phyloP scores from a whole-genome alignment of 495 filamentous ascomycete genomes.

The Penicillium herquei region DNA sequence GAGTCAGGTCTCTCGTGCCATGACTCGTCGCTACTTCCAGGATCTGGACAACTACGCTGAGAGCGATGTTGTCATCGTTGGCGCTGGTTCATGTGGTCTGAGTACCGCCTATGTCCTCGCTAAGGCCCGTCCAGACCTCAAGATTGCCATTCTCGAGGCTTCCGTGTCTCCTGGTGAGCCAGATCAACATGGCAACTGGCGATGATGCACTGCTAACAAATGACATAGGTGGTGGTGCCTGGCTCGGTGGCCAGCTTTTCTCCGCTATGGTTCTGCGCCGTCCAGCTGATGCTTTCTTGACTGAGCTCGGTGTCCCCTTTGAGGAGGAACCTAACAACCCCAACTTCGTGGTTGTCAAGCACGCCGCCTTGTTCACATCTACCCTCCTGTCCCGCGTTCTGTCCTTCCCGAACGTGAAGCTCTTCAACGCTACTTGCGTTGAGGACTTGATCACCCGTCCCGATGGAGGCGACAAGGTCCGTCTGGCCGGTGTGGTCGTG shows the following conservation, averaged over 20 bases:
- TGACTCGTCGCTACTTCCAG: slow-evolving; percentile 87
- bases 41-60: slow-evolving; percentile 89
- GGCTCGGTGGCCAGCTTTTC: slow-evolving; percentile 92
- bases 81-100: slow-evolving; percentile 83
- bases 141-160: slow-evolving; percentile 89
- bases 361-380: slow-evolving; percentile 86
- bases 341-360: slow-evolving; percentile 86
- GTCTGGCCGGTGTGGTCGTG: slow-evolving; percentile 84
- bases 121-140: slow-evolving; percentile 81
- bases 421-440: slow-evolving; percentile 90
- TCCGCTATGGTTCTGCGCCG: slow-evolving; percentile 92
- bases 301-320: slow-evolving; percentile 77
- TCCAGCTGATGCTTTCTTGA: slow-evolving; percentile 79
- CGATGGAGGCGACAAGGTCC: slow-evolving; percentile 39
- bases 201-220: neutral
- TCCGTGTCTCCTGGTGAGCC: slow-evolving; percentile 68
- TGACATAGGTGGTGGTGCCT: slow-evolving; percentile 70
- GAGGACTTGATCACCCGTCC: slow-evolving; percentile 86
- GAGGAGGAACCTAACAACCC: slow-evolving; percentile 83
- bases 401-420: slow-evolving; percentile 83
- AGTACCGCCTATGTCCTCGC: slow-evolving; percentile 80
- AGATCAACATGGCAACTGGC: neutral
- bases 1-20: slow-evolving; percentile 85
- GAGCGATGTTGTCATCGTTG: slow-evolving; percentile 87
- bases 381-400: slow-evolving; percentile 80